Percentiles rank a stretch among this genome's conserved stretches.
Conservation (phyloP, 2,329 filamentous ascomycete genomes). For the Mollisia scopiformis region DNA sequence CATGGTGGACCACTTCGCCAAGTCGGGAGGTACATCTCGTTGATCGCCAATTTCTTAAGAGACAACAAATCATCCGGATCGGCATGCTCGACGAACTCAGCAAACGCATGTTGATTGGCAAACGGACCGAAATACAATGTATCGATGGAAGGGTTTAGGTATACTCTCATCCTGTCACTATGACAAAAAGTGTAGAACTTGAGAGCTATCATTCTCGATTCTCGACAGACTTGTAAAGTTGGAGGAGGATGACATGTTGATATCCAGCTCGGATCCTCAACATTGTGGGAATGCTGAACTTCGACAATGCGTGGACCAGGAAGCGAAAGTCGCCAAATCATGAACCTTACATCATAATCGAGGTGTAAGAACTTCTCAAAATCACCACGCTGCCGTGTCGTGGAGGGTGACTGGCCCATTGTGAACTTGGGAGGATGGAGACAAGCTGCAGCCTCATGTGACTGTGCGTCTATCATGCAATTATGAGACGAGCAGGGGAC, state of each 20-base stretch:
- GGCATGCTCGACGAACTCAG: slow-evolving; percentile 1
- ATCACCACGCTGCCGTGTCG: background rate
- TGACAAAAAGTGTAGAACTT: slow-evolving; percentile 7
- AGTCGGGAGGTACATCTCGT: slow-evolving; percentile 8
- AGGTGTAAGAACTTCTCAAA: slow-evolving; percentile 5
- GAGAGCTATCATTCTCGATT: background rate
- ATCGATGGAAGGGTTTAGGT: slow-evolving; percentile 6
- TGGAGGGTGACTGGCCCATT: background rate
- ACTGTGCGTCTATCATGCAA: too few species aligned
- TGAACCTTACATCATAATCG: slow-evolving; percentile 4
- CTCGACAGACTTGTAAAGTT: slow-evolving; percentile 1
- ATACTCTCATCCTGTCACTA: background rate
- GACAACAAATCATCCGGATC: background rate
- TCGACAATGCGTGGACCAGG: slow-evolving; percentile 7
- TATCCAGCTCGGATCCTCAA: background rate
- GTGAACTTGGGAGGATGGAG: too few species aligned
- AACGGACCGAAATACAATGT: slow-evolving; percentile 11
- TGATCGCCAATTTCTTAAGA: slow-evolving; percentile 5
- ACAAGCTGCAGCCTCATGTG: too few species aligned
- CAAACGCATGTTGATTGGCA: slow-evolving; percentile 3
- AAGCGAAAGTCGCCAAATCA: slow-evolving; percentile 6
- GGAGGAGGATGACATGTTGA: slow-evolving; percentile 1
- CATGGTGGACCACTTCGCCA: background rate
- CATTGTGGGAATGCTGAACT: background rate
- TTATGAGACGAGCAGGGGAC: too few species aligned